Base-by-base conservation (phyloP, 2,329 filamentous ascomycete genomes). In the Neonectria coccinea region DNA sequence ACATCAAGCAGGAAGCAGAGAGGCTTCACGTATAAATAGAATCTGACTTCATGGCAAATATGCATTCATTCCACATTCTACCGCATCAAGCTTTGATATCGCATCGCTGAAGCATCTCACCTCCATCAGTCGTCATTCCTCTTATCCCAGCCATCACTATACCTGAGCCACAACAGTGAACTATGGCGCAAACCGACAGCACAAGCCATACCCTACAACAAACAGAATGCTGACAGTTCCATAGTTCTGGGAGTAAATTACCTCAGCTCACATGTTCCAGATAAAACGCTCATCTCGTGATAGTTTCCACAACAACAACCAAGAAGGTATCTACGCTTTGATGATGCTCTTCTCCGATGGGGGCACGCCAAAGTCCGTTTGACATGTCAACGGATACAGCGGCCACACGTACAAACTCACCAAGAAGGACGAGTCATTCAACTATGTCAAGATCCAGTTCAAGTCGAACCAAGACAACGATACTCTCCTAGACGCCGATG, bases 321-420 rank as follows among this genome's bases (percentile, higher is more conserved):
- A 87, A n/a, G 70, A 72, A 14, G 70, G 62, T 0, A 69, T 83
- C 1, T 85, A 88, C 70, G 79, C 79, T 11, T 68, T 86, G 51
- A 84, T 88, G 82, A 79, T 81, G 25, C 74, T 88, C 1, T 86
- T 88, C 64, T 79, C 82, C 31, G 76, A 85, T 36, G 79, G 83
- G 2, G 83, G 83, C 9, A 84, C 81, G 3, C 85, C 85, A 0
- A 75, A 77, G 1, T 85, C 84, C 1, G 66, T 82, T 11, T 77
- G 81, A 2, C 74, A 83, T 63, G 80, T 83, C 14, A 82, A 85
- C 65, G 82, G 75, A 8, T 87, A 80, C 44, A 77, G 80, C 27
- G 79, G 79, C 0, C 84, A 88, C 64, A 86, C 85, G 0, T 84
- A 81, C 72, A 84, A 79, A 20, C 76, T 85, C 10, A 81, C 75